These are phyloP conservation scores for Thalassiosira hispida DNA, from an alignment of 352 stramenopile species.

Conservation along the genomic window DNA sequence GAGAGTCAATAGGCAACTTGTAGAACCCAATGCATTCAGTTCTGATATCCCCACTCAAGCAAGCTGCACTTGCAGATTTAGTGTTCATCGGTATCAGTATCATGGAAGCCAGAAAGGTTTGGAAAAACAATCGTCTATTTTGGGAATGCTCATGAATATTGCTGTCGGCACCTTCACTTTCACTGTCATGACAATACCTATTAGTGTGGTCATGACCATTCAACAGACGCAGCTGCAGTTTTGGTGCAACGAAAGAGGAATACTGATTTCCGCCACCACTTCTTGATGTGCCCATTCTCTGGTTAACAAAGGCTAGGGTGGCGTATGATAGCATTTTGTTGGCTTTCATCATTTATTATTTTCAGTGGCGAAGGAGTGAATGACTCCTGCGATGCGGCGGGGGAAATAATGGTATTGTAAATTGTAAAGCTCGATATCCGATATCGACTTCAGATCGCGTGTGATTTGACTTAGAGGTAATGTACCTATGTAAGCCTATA, in stretches of 20 bases:
- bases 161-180: neutral
- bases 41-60: constrained; percentile 66
- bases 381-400: no score
- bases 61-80: constrained; percentile 49
- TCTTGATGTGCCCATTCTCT: neutral
- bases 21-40: constrained; percentile 80
- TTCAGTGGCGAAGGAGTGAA: no score
- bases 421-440: no score
- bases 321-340: neutral
- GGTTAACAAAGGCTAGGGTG: neutral
- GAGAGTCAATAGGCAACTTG: constrained; percentile 73
- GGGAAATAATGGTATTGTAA: no score
- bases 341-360: no score
- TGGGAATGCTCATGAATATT: neutral
- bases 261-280: neutral
- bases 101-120: constrained; percentile 8
- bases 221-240: neutral
- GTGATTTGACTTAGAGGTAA: no score
- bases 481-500: no score
- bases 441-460: no score
- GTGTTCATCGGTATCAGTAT: constrained; percentile 12
- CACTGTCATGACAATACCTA: no score
- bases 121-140: neutral
- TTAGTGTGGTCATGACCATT: neutral
- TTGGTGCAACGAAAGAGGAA: neutral